These are phyloP conservation scores for Parascedosporium putredinis DNA, from an alignment of 2,329 filamentous ascomycete genomes.

Conservation along the genomic window DNA sequence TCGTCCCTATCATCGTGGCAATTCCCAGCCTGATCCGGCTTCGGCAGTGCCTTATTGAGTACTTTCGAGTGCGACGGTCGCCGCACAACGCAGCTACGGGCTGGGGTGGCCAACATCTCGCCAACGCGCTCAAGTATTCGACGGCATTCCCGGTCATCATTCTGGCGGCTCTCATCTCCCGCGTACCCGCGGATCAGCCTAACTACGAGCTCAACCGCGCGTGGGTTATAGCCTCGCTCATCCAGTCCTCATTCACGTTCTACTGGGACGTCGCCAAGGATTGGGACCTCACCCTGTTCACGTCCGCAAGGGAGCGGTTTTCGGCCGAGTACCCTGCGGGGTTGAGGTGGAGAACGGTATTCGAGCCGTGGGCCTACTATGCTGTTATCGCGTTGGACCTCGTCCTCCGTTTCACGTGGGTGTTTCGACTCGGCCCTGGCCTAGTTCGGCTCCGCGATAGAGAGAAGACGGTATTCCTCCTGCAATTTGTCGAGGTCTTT, in stretches of 20 bases:
- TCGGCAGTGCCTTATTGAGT: slow-evolving; percentile 87
- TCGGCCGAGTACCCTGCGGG: slow-evolving; percentile 63
- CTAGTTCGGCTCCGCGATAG: slow-evolving; percentile 77
- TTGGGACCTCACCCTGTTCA: slow-evolving; percentile 87
- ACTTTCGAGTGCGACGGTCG: slow-evolving; percentile 55
- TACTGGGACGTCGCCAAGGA: slow-evolving; percentile 97
- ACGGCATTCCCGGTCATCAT: slow-evolving; percentile 87
- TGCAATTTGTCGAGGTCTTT: slow-evolving; percentile 78
- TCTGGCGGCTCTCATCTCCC: slow-evolving; percentile 61
- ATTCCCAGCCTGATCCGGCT: slow-evolving; percentile 78
- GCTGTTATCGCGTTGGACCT: slow-evolving; percentile 68
- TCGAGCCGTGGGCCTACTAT: slow-evolving; percentile 73
- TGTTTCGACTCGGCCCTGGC: slow-evolving; percentile 72
- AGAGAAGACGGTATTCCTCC: slow-evolving; percentile 78
- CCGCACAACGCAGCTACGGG: slow-evolving; percentile 46
- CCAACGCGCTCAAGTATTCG: slow-evolving; percentile 92
- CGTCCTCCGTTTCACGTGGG: slow-evolving; percentile 80
- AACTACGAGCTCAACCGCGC: slow-evolving; percentile 37
- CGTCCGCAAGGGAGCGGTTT: slow-evolving; percentile 43
- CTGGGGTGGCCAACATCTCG: slow-evolving; percentile 78
- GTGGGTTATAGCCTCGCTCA: slow-evolving; percentile 62
- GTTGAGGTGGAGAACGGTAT: slow-evolving; percentile 62
- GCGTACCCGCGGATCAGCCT: slow-evolving; percentile 27
- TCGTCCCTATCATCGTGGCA: slow-evolving; percentile 76
- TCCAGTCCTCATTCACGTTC: slow-evolving; percentile 92